Evolutionary conservation across 257 asterid genomes (phyloP).

Genomic region (Mentha longifolia): DNA sequence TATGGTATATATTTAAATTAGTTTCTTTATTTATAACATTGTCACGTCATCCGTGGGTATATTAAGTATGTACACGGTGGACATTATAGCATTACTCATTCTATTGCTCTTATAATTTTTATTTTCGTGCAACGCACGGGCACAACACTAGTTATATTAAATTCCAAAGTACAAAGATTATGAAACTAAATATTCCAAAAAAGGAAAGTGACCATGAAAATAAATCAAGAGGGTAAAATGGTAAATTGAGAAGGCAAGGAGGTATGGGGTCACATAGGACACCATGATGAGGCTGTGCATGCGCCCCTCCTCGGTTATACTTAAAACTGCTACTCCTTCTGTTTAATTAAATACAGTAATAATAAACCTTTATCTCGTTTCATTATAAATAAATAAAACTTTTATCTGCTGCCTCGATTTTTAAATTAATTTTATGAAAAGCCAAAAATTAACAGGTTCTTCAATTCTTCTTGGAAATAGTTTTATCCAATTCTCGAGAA

Average conservation of each 20-base stretch:
- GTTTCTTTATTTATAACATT: too few relatives aligned
- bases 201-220: neutral
- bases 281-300: slow-evolving; percentile 71
- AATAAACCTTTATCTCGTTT: neutral
- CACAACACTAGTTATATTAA: too few relatives aligned
- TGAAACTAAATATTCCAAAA: neutral
- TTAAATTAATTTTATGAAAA: neutral
- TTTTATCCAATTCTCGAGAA: neutral
- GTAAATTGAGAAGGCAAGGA: slow-evolving; percentile 18
- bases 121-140: too few relatives aligned
- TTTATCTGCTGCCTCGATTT: neutral
- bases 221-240: slow-evolving; percentile 26
- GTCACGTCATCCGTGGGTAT: too few relatives aligned
- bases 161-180: neutral
- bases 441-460: neutral
- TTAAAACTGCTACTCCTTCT: neutral
- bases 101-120: too few relatives aligned
- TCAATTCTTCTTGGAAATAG: slow-evolving; percentile 20
- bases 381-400: neutral
- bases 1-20: too few relatives aligned
- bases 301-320: slow-evolving; percentile 50
- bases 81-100: too few relatives aligned
- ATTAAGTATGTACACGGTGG: too few relatives aligned
- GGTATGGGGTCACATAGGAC: slow-evolving; percentile 55
- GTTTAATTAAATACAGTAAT: neutral